Evolutionary conservation across 805 yeast species (phyloP), one percentile per base, ranked within the genome.

Genomic region (Candida silvatica): DNA sequence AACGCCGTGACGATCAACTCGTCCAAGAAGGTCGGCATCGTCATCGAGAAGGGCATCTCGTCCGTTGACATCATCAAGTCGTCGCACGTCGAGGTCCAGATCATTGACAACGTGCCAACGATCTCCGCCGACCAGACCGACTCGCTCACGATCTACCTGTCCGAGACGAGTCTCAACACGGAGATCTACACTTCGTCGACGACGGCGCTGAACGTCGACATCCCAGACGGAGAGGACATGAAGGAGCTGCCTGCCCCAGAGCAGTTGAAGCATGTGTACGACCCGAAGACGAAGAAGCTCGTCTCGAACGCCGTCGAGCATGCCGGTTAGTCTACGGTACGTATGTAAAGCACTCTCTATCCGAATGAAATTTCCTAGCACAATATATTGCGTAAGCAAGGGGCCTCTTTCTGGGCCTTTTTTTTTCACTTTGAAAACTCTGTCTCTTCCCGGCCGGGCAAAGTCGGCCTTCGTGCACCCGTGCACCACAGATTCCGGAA

Each of bases 11-110:
- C 95, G 2, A 51, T 92, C 42, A 79, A 80, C 42, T 80, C 80
- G 38, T 77, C 94, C 48, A 64, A 63, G 22, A 77, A 76, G 41
- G 71, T 78, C 23, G 95, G 87, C 7, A 64, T 92, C 20, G 80
- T 92, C 22, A 69, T 87, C 25, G 97, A 92, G 41, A 71, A 82
- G 20, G 74, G 86, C 49, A 83, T 92, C 33, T 77, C 95, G 5
- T 92, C 95, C 29, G 67, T 90, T 36, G 97, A 90, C 44, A 65
- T 90, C 37, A 84, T 90, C 59, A 87, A 87, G 61, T 77, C 87
- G 37, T 61, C 61, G 42, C 77, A 76, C 51, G 83, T 85, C 54
- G 97, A 92, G 27, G 56, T 92, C 34, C 99, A 92, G 61, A 77
- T 88, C 7, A 63, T 80, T 29, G 94, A 86, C n/a, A 59, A 66